Conservation (phyloP, 306 rosid species). For the Quercus berberidifolia region DNA sequence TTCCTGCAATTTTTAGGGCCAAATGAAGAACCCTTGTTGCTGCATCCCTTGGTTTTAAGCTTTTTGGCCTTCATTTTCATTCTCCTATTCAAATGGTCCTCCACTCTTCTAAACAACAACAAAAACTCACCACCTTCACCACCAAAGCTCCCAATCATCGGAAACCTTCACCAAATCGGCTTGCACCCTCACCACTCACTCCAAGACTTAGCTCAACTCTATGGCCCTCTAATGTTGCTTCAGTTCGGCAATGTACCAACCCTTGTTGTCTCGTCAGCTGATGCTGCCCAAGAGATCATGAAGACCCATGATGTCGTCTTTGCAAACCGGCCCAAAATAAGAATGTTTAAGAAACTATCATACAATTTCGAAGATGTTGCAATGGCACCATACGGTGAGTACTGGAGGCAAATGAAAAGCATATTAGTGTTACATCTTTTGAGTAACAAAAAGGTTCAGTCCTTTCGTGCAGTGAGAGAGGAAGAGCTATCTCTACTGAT, state of each 20-base stretch:
- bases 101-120: background rate
- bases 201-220: constrained; percentile 22
- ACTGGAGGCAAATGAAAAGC: constrained; percentile 49
- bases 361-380: constrained; percentile 37
- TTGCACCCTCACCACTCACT: constrained; percentile 31
- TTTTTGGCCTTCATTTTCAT: background rate
- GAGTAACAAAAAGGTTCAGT: constrained; percentile 20
- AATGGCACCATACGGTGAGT: constrained; percentile 35
- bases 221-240: constrained; percentile 42
- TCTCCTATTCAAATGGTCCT: constrained; percentile 19
- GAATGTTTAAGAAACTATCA: constrained; percentile 23
- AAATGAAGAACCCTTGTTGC: background rate
- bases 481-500: constrained; percentile 16
- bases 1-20: background rate
- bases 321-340: constrained; percentile 16
- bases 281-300: constrained; percentile 35
- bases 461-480: constrained; percentile 6
- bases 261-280: constrained; percentile 42
- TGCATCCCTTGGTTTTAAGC: background rate
- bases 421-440: constrained; percentile 26
- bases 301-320: constrained; percentile 42
- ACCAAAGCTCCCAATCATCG: constrained; percentile 41
- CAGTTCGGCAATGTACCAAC: constrained; percentile 35
- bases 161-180: constrained; percentile 49
- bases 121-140: constrained; percentile 43